Conservation (phyloP, 1,284 basidiomycete species). For the Cystobasidium slooffiae region DNA sequence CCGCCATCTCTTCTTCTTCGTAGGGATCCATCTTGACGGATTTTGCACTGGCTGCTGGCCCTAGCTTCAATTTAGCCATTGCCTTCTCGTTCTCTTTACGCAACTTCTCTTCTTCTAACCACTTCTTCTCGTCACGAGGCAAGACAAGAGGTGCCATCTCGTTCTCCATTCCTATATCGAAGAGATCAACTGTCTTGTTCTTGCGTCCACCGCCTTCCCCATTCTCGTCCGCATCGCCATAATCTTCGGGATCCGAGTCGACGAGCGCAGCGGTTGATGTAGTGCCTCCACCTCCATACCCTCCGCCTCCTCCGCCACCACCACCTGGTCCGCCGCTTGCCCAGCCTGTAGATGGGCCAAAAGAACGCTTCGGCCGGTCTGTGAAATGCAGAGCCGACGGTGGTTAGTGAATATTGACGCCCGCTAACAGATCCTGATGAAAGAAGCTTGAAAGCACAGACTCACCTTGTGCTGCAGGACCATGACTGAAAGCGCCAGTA, state of each 20-base stretch:
- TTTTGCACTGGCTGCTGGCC: neutral
- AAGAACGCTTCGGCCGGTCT: conserved; percentile 12
- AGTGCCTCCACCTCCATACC: conserved; percentile 15
- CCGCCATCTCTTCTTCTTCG: conserved; percentile 48
- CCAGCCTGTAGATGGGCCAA: neutral
- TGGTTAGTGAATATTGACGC: neutral
- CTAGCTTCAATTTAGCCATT: conserved; percentile 37
- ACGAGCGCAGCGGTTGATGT: conserved; percentile 32
- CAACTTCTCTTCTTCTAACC: conserved; percentile 44
- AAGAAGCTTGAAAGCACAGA: neutral
- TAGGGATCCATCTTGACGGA: conserved; percentile 41
- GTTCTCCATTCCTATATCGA: conserved; percentile 51
- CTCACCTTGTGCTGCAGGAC: conserved; percentile 35
- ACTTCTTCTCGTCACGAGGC: conserved; percentile 50
- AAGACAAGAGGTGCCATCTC: conserved; percentile 52
- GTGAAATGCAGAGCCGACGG: neutral
- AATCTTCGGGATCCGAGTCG: conserved; percentile 48
- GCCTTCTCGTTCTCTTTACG: conserved; percentile 41
- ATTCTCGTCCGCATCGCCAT: conserved; percentile 46
- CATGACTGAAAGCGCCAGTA: conserved; percentile 32
- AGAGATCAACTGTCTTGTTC: conserved; percentile 40
- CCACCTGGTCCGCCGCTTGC: neutral
- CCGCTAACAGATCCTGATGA: neutral
- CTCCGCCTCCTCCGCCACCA: conserved; percentile 20
- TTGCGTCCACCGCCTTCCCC: conserved; percentile 44